A percentile compares a stretch with the other conserved stretches of the same genome.
phyloP scores from a whole-genome alignment of 306 rosid genomes.

The Crataegus laevigata region DNA sequence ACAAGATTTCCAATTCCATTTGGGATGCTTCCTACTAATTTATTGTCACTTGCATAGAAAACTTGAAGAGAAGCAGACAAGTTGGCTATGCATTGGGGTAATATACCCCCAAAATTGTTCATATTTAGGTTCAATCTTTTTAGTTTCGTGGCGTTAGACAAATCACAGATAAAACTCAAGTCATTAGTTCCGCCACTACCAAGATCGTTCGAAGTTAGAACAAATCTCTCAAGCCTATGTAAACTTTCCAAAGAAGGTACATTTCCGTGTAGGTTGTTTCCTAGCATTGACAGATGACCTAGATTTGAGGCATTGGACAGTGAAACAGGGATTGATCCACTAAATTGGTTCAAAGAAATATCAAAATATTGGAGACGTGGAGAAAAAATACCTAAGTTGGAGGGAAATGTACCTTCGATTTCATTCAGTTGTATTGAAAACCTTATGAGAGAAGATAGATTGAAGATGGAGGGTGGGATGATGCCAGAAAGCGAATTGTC shows the following conservation, averaged over 20 bases:
- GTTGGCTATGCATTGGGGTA: background rate
- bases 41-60: background rate
- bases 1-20: background rate
- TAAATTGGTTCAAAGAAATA: background rate
- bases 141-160: background rate
- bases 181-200: background rate
- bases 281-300: background rate
- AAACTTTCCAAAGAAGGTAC: background rate
- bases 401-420: background rate
- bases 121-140: background rate
- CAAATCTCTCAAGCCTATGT: background rate
- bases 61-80: background rate
- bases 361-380: background rate
- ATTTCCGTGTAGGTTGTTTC: background rate
- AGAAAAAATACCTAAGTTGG: background rate
- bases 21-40: background rate
- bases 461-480: background rate
- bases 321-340: background rate
- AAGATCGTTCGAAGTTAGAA: background rate
- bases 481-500: background rate
- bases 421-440: background rate
- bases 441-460: background rate
- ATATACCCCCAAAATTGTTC: background rate
- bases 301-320: background rate
- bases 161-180: background rate